phyloP scores from a whole-genome alignment of 257 asterid genomes.

The Solanum corneliomulleri region DNA sequence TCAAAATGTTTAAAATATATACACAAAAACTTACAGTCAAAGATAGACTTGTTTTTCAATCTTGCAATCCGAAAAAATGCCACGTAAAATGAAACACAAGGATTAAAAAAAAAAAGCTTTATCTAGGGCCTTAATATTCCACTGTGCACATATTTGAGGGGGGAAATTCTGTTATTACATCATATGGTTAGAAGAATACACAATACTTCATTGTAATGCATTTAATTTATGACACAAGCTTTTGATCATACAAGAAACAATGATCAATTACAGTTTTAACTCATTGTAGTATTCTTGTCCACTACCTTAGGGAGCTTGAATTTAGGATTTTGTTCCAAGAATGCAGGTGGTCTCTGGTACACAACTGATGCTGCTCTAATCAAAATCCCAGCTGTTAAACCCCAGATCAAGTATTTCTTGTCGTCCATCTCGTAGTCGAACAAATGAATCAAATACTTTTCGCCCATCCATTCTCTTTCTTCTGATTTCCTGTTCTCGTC shows the following conservation, averaged over 20 bases:
- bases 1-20: too few relatives aligned
- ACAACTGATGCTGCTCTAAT: conserved; percentile 88
- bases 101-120: neutral
- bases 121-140: neutral
- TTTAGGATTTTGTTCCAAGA: conserved; percentile 65
- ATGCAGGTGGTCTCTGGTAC: conserved; percentile 69
- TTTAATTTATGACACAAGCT: neutral
- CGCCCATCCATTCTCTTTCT: conserved; percentile 82
- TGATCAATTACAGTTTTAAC: conserved; percentile 6
- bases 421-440: conserved; percentile 50
- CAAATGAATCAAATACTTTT: conserved; percentile 61
- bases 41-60: too few relatives aligned
- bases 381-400: conserved; percentile 85
- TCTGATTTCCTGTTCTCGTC: conserved; percentile 71
- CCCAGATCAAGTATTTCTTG: conserved; percentile 74
- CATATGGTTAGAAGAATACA: neutral
- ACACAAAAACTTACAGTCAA: fast-evolving
- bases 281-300: conserved; percentile 41
- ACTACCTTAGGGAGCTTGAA: conserved; percentile 46
- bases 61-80: too few relatives aligned
- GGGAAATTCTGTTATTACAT: neutral
- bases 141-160: neutral
- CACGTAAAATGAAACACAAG: neutral
- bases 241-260: neutral
- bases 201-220: neutral